Percentiles rank a stretch among this genome's conserved stretches.
phyloP scores from a whole-genome alignment of 805 yeast species.

The Pichia sporocuriosa region DNA sequence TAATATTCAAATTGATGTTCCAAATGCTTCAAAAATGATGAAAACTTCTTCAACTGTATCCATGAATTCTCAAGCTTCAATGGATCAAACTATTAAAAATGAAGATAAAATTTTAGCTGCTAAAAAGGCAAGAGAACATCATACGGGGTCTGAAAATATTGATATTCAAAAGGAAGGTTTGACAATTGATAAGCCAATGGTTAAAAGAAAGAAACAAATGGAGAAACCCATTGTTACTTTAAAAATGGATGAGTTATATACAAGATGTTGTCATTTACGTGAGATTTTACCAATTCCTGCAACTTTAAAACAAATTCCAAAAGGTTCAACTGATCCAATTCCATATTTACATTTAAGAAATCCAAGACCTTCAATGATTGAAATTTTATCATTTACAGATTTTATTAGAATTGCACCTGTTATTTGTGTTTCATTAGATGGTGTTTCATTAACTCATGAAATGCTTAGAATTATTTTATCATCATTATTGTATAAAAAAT shows the following conservation, averaged over 20 bases:
- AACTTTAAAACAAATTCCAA: constrained; percentile 72
- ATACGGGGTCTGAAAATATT: constrained; percentile 18
- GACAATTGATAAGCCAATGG: constrained; percentile 68
- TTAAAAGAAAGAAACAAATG: constrained; percentile 30
- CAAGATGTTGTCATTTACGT: constrained; percentile 87
- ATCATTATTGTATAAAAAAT: constrained; percentile 59
- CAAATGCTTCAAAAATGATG: constrained; percentile 16
- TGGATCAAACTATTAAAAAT: constrained; percentile 24
- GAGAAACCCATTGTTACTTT: constrained; percentile 33
- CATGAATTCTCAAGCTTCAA: constrained; percentile 14
- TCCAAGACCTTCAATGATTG: constrained; percentile 87
- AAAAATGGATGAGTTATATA: constrained; percentile 66
- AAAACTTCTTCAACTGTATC: constrained; percentile 16
- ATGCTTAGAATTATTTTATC: constrained; percentile 72
- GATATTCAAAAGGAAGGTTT: constrained; percentile 23
- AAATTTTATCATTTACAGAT: constrained; percentile 81
- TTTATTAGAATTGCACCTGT: constrained; percentile 83
- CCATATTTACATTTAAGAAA: constrained; percentile 67
- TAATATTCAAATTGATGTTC: constrained; percentile 17
- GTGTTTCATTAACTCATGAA: constrained; percentile 63
- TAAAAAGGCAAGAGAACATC: constrained; percentile 21
- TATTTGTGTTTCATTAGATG: constrained; percentile 68
- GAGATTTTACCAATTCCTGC: constrained; percentile 92
- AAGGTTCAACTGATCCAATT: constrained; percentile 70
- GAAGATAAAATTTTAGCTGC: constrained; percentile 29